Base-by-base conservation (phyloP, 2,329 filamentous ascomycete genomes). In the Capronia epimyces region DNA sequence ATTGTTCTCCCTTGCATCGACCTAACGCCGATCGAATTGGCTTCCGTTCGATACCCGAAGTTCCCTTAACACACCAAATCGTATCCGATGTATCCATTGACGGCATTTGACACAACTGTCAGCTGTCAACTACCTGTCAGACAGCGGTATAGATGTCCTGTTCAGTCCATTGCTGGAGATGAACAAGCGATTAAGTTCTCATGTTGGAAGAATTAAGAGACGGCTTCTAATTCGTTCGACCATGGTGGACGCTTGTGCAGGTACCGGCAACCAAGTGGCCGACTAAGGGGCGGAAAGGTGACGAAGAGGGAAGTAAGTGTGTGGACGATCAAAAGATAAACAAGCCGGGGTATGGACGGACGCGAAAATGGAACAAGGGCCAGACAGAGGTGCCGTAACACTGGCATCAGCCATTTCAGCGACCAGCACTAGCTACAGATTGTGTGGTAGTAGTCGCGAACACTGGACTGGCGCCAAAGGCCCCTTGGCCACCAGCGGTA, bases 111-210 rank as follows among this genome's bases (percentile, higher is more conserved):
- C 16, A 25, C 20, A 22, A 16, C 8, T 44, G 41, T 16, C 41
- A 37, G 24, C 7, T 44, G 47, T 49, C 47, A 49, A 29, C 22
- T n/a, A 41, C 9, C 47, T 44, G 40, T 49, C 47, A 49, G 44
- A 43, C 22, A 42, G 39, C 10, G 22, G 20, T 21, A 9, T 24
- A 3, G n/a, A 32, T 3, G 29, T 32, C 7, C 12, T 40, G 18
- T 16, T 40, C 34, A n/a, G 7, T 12, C 34, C 16, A 37, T 5
- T 37, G 34, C 15, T 18, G 34, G 27, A 29, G 27, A 29, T 29
- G 32, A 37, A n/a, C 32, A 16, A n/a, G n/a, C n/a, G n/a, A n/a
- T n/a, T n/a, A n/a, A n/a, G n/a, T n/a, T n/a, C n/a, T n/a, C n/a
- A n/a, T n/a, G n/a, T n/a, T n/a, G n/a, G n/a, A n/a, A n/a, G n/a